Evolutionary conservation across 768 basidiomycete species (phyloP).

Genomic region (Suillus hirtellus): DNA sequence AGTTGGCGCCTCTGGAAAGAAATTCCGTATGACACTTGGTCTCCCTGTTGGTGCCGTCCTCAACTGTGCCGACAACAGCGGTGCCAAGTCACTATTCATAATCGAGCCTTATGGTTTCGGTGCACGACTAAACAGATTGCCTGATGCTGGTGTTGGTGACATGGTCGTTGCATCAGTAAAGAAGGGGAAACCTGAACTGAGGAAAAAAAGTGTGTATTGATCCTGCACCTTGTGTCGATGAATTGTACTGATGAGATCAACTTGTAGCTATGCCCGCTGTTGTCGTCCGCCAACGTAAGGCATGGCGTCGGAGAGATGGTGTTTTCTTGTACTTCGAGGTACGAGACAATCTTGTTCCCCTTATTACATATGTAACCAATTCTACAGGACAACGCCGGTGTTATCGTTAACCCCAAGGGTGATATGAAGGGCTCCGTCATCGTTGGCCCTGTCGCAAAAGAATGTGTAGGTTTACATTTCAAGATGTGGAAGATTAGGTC

Average conservation of each 20-base stretch:
- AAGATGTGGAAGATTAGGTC: neutral
- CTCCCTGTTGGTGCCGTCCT: slow-evolving; percentile 92
- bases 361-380: neutral
- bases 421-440: slow-evolving; percentile 99
- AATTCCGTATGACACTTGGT: slow-evolving; percentile 94
- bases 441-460: slow-evolving; percentile 97
- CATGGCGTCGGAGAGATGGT: slow-evolving; percentile 97
- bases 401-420: slow-evolving; percentile 98
- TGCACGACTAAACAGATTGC: slow-evolving; percentile 94
- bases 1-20: slow-evolving; percentile 82
- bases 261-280: slow-evolving; percentile 90
- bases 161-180: slow-evolving; percentile 98
- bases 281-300: slow-evolving; percentile 95
- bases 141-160: slow-evolving; percentile 93
- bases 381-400: slow-evolving; percentile 86
- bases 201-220: slow-evolving; percentile 90
- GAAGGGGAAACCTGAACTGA: slow-evolving; percentile 99
- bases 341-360: slow-evolving; percentile 19
- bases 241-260: slow-evolving; percentile 12
- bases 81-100: slow-evolving; percentile 92
- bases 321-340: slow-evolving; percentile 99
- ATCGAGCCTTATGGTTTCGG: slow-evolving; percentile 97
- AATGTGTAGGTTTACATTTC: slow-evolving; percentile 74
- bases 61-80: slow-evolving; percentile 99
- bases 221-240: neutral